These are phyloP conservation scores for Firmiana major DNA, from an alignment of 345 rosid genomes.

Conservation along the genomic window DNA sequence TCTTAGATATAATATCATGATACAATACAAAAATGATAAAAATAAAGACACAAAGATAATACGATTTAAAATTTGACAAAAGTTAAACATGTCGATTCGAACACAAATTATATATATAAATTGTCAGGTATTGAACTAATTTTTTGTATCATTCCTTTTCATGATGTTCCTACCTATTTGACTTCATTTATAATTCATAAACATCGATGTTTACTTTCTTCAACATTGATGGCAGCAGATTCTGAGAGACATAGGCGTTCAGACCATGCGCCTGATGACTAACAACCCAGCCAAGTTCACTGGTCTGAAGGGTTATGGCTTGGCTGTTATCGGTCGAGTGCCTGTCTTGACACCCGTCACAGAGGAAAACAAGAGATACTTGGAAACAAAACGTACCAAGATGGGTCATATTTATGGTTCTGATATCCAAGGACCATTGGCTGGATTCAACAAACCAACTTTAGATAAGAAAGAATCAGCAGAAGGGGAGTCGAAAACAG, in stretches of 20 bases:
- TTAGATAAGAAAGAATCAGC: slow-evolving; percentile 9
- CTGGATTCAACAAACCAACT: slow-evolving; percentile 33
- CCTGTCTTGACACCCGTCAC: slow-evolving; percentile 81
- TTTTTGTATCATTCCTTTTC: background rate
- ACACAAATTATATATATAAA: too few species aligned
- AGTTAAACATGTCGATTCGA: too few species aligned
- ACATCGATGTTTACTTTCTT: background rate
- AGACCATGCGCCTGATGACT: slow-evolving; percentile 84
- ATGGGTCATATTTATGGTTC: slow-evolving; percentile 89
- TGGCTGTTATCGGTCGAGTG: slow-evolving; percentile 77
- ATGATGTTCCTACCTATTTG: background rate
- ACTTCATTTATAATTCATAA: background rate
- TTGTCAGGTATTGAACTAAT: too few species aligned
- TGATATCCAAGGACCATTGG: slow-evolving; percentile 46
- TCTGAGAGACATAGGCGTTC: slow-evolving; percentile 68
- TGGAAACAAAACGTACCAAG: slow-evolving; percentile 78
- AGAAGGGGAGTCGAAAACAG: slow-evolving; percentile 13
- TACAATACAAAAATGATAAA: too few species aligned
- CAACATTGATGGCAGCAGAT: slow-evolving; percentile 40
- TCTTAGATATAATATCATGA: too few species aligned
- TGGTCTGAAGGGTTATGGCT: slow-evolving; percentile 76
- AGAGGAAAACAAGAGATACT: slow-evolving; percentile 69
- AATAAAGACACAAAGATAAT: too few species aligned
- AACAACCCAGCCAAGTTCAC: slow-evolving; percentile 90
- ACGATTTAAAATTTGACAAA: too few species aligned